These are phyloP conservation scores for Aureobasidium sp. DNA, from an alignment of 2,329 filamentous ascomycete genomes.

Conservation along the genomic window DNA sequence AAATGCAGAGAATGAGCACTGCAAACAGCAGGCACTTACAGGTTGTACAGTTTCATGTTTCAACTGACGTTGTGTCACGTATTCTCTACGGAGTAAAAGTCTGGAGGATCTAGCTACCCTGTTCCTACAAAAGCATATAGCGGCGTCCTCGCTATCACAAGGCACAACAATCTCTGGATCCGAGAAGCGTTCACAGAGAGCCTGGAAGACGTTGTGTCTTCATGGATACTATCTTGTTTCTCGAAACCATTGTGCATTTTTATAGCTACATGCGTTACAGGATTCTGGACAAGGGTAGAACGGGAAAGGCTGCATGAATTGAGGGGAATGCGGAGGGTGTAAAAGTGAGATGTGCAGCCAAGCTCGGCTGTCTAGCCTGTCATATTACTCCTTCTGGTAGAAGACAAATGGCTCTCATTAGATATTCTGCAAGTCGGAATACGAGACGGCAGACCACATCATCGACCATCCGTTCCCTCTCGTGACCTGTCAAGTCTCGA, in stretches of 20 bases:
- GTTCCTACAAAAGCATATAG: no score
- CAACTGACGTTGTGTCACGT: neutral
- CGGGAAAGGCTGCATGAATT: neutral
- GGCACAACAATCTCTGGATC: no score
- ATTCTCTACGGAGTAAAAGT: no score
- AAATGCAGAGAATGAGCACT: neutral
- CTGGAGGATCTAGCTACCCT: no score
- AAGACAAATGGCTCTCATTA: neutral
- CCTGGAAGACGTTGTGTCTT: no score
- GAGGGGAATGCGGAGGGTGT: neutral
- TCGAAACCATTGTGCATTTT: no score
- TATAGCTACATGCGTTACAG: no score
- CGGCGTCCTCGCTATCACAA: no score
- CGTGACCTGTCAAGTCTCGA: constrained; percentile 54
- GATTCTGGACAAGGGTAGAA: no score
- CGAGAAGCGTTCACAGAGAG: no score
- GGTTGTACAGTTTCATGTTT: constrained; percentile 4
- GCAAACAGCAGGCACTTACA: neutral
- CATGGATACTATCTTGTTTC: no score
- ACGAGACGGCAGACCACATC: constrained; percentile 1
- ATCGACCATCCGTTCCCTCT: constrained; percentile 17
- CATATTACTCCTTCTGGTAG: neutral
- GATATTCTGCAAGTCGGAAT: neutral
- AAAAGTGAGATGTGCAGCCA: no score
- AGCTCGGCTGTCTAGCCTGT: neutral